These are phyloP conservation scores for Pilasporangium apinafurcum DNA, from an alignment of 352 stramenopile species.

Conservation along the genomic window DNA sequence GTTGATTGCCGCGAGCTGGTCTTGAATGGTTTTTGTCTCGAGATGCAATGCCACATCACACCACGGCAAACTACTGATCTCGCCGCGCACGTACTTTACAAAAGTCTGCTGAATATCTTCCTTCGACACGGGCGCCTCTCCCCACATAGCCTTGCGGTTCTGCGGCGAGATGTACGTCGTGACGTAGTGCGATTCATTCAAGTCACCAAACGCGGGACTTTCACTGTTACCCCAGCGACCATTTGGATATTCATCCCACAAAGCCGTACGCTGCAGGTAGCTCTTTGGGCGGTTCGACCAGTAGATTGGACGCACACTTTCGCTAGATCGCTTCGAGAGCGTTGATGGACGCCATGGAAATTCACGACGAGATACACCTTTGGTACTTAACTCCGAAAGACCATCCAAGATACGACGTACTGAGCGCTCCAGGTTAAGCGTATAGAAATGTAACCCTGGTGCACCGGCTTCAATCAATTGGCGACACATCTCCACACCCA, in stretches of 20 bases:
- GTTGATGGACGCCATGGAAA: slow-evolving; percentile 91
- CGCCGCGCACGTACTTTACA: slow-evolving; percentile 93
- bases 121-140: slow-evolving; percentile 78
- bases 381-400: slow-evolving; percentile 44
- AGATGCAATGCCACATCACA: slow-evolving; percentile 94
- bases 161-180: slow-evolving; percentile 47
- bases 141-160: slow-evolving; percentile 92
- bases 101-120: slow-evolving; percentile 96
- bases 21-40: slow-evolving; percentile 89
- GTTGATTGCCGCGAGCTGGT: slow-evolving; percentile 74
- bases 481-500: slow-evolving; percentile 93
- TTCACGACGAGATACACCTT: slow-evolving; percentile 53
- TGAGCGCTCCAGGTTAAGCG: slow-evolving; percentile 90
- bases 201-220: slow-evolving; percentile 93
- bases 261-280: slow-evolving; percentile 96
- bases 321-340: slow-evolving; percentile 83
- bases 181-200: slow-evolving; percentile 96
- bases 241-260: slow-evolving; percentile 98
- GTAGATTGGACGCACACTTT: slow-evolving; percentile 95
- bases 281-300: slow-evolving; percentile 98
- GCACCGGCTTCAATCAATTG: slow-evolving; percentile 88
- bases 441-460: slow-evolving; percentile 92
- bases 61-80: slow-evolving; percentile 95
- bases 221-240: slow-evolving; percentile 94
- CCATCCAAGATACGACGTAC: slow-evolving; percentile 85